phyloP scores from a whole-genome alignment of 352 stramenopile genomes.

The Phytophthora pluvialis region DNA sequence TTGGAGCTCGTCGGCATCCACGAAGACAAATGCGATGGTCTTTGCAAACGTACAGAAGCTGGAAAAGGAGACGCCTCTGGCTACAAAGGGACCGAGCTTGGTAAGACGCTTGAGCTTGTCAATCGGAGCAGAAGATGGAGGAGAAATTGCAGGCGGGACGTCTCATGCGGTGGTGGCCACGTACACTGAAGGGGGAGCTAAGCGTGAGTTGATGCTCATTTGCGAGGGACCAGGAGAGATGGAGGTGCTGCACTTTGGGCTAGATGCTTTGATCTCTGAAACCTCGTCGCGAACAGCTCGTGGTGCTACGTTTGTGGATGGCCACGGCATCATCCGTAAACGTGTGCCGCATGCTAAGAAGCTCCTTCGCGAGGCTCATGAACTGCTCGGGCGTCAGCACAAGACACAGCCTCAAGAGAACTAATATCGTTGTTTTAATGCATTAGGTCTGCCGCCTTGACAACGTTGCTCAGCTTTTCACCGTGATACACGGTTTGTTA shows the following conservation, averaged over 20 bases:
- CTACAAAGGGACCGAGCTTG: constrained; percentile 17
- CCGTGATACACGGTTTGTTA: constrained; percentile 67
- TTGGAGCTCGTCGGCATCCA: constrained; percentile 51
- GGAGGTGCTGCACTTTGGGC: constrained; percentile 58
- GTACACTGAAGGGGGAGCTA: constrained; percentile 37
- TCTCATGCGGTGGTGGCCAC: constrained; percentile 45
- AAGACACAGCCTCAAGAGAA: constrained; percentile 14
- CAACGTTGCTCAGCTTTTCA: constrained; percentile 18
- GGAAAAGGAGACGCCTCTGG: constrained; percentile 53
- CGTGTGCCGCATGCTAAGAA: constrained; percentile 70
- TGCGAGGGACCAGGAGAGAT: constrained; percentile 69
- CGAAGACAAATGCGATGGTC: constrained; percentile 46
- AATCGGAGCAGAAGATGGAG: constrained; percentile 3
- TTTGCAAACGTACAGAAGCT: constrained; percentile 53
- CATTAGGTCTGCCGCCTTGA: background rate
- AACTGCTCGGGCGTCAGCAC: constrained; percentile 43
- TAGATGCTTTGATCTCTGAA: constrained; percentile 58
- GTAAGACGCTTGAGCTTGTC: constrained; percentile 18
- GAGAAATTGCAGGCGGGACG: constrained; percentile 10
- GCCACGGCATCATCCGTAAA: constrained; percentile 66
- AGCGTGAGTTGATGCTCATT: constrained; percentile 60
- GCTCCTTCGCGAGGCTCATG: constrained; percentile 54
- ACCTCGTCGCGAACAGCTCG: constrained; percentile 42
- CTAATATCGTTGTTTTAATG: constrained; percentile 8
- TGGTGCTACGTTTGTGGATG: constrained; percentile 66